Base-by-base conservation (phyloP, 2,329 filamentous ascomycete genomes). In the Alternaria panax region DNA sequence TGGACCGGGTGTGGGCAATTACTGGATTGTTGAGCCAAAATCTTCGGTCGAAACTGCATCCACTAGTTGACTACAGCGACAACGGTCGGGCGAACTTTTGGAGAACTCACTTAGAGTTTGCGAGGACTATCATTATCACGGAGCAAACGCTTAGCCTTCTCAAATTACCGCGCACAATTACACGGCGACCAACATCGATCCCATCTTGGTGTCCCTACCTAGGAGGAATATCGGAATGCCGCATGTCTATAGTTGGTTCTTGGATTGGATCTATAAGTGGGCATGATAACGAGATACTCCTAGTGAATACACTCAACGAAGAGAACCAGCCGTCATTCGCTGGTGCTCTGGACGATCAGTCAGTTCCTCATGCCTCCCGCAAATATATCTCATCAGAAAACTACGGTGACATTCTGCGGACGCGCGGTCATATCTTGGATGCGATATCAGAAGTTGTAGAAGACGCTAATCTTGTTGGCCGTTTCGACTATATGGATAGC, bases 211-310 rank as follows among this genome's bases (percentile, higher is more conserved):
- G 45, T 1, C 45, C 28, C 0, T 12, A 2, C 1, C 1, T 47
- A 2, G 18, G 24, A 1, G 45, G 45, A 2, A 30, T 16, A 9
- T 16, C 6, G 2, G 20, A 14, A 2, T 47, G 45, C 5, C 0
- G 0, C 1, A 0, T 24, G 12, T 0, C 6, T 3, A 32, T 24
- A 11, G 0, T 0, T 9, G 28, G 28, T 1, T 0, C 0, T 2
- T 47, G 45, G 28, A 14, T 2, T 2, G 0, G 1, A 5, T 12
- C 0, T 22, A 4, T 24, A 2, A 47, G 28, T 7, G 12, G 7
- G 32, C 7, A 32, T 0, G 0, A 2, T 0, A 0, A 32, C 2
- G 0, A 16, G 16, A 0, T 2, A 16, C 45, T 47, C 5, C 20
- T 34, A 0, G 7, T n/a, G 0, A 28, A 34, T 1, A 2, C 1